phyloP scores from a whole-genome alignment of 2,329 filamentous ascomycete genomes.

The Colletotrichum plurivorum region DNA sequence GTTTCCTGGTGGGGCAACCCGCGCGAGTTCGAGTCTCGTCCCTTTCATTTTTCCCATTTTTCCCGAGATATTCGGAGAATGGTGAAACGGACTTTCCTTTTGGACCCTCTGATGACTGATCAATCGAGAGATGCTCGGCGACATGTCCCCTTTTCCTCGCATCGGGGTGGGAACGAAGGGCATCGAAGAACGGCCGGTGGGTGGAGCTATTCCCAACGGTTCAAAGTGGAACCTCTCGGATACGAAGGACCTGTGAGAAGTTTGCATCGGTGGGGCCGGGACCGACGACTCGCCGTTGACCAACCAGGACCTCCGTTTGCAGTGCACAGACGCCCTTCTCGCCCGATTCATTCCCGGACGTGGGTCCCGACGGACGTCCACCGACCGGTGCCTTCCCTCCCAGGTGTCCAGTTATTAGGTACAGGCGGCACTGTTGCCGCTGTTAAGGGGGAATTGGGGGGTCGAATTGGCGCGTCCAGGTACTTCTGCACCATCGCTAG shows the following conservation, averaged over 20 bases:
- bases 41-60: conserved; percentile 11
- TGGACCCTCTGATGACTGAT: background rate
- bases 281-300: conserved; percentile 21
- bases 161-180: conserved; percentile 9
- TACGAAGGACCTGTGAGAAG: conserved; percentile 35
- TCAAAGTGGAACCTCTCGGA: conserved; percentile 14
- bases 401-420: too few species aligned
- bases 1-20: conserved; percentile 40
- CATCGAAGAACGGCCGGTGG: conserved; percentile 2
- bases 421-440: background rate
- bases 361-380: conserved; percentile 34
- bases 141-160: conserved; percentile 2
- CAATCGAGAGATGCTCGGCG: background rate
- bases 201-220: conserved; percentile 12
- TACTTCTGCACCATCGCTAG: background rate
- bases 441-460: background rate
- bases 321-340: background rate
- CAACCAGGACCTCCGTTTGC: conserved; percentile 23
- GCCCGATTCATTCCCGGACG: conserved; percentile 24
- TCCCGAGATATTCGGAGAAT: background rate
- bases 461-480: too few species aligned
- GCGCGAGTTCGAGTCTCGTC: conserved; percentile 41
- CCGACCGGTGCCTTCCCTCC: conserved; percentile 18
- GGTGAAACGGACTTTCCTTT: background rate
- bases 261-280: conserved; percentile 34